Evolutionary conservation across 768 basidiomycete genomes (phyloP), one percentile per base, ranked within the genome.

Genomic region (Tylopilus balloui): DNA sequence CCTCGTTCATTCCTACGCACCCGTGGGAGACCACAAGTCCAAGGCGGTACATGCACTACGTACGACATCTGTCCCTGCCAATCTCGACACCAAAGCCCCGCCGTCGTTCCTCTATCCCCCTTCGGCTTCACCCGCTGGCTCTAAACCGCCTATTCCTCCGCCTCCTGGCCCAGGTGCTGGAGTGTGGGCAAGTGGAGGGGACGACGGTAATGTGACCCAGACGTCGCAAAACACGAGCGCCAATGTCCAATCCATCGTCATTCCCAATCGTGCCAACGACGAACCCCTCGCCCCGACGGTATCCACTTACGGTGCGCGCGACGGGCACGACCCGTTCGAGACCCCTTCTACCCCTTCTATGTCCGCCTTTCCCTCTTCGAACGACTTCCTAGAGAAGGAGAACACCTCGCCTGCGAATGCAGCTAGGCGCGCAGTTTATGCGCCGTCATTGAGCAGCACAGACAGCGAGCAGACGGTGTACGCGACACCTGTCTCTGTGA

Each of bases 1-100:
- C 49, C 60, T 89, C 12, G 80, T 89, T 36, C 88, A 92, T 62
- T 79, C 80, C 47, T 92, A 92, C 62, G 78, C 75, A 13, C 72
- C 77, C 4, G 75, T 81, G 12, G 82, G 83, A 7, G 72, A 68
- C 15, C 76, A 75, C 21, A 69, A 70, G 20, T 65, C 72, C 21
- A 57, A 55, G 27, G 72, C 75, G 27, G 73, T 62, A 4, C 81
- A 83, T 49, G 50, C 57, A 12, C 53, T 65, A 9, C 62, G 62
- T 17, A 44, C 27, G 17, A 57, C 57, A 13, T 48, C 57, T 15
- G 9, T 62, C 21, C 59, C 55, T 17, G 35, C 57, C 5, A 45
- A 57, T 41, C 53, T 52, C n/a, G 54, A 61, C 17, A 28, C 40
- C 20, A 45, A 24, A 6, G 54, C 54, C 1, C 49, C 56, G 0